These are phyloP conservation scores for Diaporthe australafricana DNA, from an alignment of 2,329 filamentous ascomycete species.

Conservation along the genomic window DNA sequence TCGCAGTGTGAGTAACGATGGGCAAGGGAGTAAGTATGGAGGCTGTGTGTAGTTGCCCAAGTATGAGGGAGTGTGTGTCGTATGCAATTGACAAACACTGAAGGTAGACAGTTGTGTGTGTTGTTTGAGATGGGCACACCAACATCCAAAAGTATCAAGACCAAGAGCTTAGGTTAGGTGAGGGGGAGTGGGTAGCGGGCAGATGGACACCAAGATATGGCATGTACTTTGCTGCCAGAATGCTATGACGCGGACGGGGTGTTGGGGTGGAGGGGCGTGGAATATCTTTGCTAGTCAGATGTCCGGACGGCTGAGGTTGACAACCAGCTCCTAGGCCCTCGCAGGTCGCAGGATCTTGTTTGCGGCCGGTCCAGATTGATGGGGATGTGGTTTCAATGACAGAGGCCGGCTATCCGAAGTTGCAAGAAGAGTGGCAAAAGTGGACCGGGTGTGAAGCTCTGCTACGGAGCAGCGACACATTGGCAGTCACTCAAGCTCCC, in stretches of 20 bases:
- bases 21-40: background rate
- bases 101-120: background rate
- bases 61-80: background rate
- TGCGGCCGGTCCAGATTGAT: conserved; percentile 16
- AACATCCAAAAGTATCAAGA: background rate
- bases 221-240: background rate
- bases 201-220: conserved; percentile 12
- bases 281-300: conserved; percentile 9
- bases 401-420: conserved; percentile 17
- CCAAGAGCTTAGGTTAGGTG: background rate
- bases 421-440: conserved; percentile 17
- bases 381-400: conserved; percentile 16
- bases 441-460: conserved; percentile 16
- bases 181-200: background rate
- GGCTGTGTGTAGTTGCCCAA: no score
- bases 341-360: conserved; percentile 11
- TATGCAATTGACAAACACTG: background rate
- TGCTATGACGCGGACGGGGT: conserved; percentile 17
- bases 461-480: background rate
- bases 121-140: background rate
- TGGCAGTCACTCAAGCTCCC: conserved; percentile 6
- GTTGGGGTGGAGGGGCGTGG: background rate
- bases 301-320: background rate
- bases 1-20: background rate
- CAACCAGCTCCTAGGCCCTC: background rate